These are phyloP conservation scores for Mycotypha africana DNA, from an alignment of 371 early-diverging fungal species.

Conservation along the genomic window DNA sequence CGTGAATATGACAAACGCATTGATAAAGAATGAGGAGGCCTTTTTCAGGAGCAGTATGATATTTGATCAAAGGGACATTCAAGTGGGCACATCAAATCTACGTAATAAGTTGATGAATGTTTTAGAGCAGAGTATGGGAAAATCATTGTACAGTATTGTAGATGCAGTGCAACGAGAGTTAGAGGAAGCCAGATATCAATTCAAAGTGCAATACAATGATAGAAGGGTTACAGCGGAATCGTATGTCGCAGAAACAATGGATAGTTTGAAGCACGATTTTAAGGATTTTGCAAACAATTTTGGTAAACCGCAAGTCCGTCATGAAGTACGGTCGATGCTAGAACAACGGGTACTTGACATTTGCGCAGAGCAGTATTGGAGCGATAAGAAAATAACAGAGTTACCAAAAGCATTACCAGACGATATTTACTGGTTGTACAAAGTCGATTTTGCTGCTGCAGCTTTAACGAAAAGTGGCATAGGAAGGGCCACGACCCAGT, in stretches of 20 bases:
- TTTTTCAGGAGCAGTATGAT: constrained; percentile 61
- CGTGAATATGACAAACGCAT: constrained; percentile 55
- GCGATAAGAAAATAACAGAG: constrained; percentile 62
- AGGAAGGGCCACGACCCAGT: constrained; percentile 85
- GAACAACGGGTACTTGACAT: constrained; percentile 85
- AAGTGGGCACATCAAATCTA: constrained; percentile 82
- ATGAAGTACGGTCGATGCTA: constrained; percentile 80
- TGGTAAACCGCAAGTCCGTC: constrained; percentile 86
- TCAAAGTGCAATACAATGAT: constrained; percentile 97
- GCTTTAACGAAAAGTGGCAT: constrained; percentile 90
- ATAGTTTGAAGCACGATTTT: constrained; percentile 87
- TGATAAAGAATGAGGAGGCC: constrained; percentile 67
- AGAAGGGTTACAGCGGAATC: constrained; percentile 85
- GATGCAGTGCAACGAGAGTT: constrained; percentile 86
- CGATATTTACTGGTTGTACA: constrained; percentile 77
- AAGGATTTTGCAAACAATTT: constrained; percentile 81
- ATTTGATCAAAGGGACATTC: constrained; percentile 61
- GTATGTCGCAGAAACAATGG: constrained; percentile 91
- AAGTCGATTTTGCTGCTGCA: constrained; percentile 75
- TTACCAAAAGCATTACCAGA: constrained; percentile 49
- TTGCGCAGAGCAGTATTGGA: constrained; percentile 89
- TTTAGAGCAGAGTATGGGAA: constrained; percentile 86
- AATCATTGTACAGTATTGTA: constrained; percentile 69
- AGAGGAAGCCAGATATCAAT: constrained; percentile 91
- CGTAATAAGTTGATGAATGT: constrained; percentile 81